Conservation (phyloP, 2,329 filamentous ascomycete species). For the Colletotrichum navitas region DNA sequence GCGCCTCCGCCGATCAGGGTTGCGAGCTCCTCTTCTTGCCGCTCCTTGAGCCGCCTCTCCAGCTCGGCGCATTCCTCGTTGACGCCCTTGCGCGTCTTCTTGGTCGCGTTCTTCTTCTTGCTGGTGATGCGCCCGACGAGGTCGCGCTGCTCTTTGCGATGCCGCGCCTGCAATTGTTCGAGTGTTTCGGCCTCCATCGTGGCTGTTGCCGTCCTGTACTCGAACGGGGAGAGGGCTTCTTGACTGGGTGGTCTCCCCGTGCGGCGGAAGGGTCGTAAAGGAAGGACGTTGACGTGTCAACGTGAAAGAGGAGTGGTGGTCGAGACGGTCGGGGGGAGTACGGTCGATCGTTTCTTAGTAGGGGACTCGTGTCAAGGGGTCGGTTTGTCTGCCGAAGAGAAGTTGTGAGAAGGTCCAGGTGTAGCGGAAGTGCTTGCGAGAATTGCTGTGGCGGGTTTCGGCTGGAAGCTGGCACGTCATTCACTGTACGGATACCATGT, state of each 20-base stretch:
- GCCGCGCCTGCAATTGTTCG: slow-evolving; percentile 82
- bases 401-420: not conserved
- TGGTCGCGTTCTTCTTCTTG: slow-evolving; percentile 97
- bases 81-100: slow-evolving; percentile 82
- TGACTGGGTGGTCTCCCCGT: not conserved
- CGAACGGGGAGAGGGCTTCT: too few species aligned
- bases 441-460: not conserved
- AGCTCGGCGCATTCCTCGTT: slow-evolving; percentile 81
- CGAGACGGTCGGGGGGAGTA: not conserved
- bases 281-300: not conserved
- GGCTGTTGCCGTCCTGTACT: not conserved
- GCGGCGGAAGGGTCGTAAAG: not conserved
- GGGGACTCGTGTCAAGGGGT: not conserved
- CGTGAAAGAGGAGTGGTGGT: not conserved
- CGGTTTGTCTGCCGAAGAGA: not conserved
- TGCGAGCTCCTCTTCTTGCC: slow-evolving; percentile 73
- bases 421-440: not conserved
- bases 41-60: slow-evolving; percentile 74
- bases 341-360: not conserved
- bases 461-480: not conserved
- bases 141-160: slow-evolving; percentile 90
- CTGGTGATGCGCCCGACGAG: slow-evolving; percentile 87
- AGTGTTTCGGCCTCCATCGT: slow-evolving; percentile 64
- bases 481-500: slow-evolving; percentile 2
- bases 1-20: slow-evolving; percentile 50